Conservation (phyloP, 306 rosid species). For the Cyamopsis tetragonoloba region DNA sequence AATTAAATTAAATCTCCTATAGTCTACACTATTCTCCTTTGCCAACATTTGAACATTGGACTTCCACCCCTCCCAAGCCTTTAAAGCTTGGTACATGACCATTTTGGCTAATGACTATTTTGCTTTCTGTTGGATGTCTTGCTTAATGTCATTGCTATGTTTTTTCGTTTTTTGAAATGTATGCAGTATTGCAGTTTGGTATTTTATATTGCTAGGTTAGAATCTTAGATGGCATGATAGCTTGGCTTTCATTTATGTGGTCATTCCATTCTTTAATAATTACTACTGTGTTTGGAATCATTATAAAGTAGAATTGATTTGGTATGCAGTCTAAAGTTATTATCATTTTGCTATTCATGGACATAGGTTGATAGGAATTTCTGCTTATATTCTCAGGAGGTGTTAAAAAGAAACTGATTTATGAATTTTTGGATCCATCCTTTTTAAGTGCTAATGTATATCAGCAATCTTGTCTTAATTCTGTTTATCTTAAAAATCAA, state of each 20-base stretch:
- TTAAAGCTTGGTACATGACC: too few relatives aligned
- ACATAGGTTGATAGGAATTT: background rate
- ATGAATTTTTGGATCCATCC: background rate
- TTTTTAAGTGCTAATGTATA: background rate
- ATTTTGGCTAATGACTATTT: too few relatives aligned
- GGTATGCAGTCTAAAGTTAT: background rate
- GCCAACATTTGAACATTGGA: too few relatives aligned
- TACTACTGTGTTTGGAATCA: background rate
- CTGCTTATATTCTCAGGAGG: conserved; percentile 4
- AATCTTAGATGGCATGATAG: background rate
- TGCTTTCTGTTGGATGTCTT: background rate
- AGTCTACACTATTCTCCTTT: too few relatives aligned
- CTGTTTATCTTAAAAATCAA: background rate
- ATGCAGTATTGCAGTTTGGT: background rate
- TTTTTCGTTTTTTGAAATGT: background rate
- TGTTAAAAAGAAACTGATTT: conserved; percentile 2
- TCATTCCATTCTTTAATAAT: background rate
- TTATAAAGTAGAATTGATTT: background rate
- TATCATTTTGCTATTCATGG: background rate
- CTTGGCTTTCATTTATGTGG: background rate
- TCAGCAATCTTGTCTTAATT: background rate
- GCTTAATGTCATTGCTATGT: background rate
- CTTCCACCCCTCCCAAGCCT: too few relatives aligned
- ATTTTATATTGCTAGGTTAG: background rate
- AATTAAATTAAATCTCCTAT: too few relatives aligned